Base-by-base conservation (phyloP, 2,329 filamentous ascomycete species). In the Gliomastix tumulicola region DNA sequence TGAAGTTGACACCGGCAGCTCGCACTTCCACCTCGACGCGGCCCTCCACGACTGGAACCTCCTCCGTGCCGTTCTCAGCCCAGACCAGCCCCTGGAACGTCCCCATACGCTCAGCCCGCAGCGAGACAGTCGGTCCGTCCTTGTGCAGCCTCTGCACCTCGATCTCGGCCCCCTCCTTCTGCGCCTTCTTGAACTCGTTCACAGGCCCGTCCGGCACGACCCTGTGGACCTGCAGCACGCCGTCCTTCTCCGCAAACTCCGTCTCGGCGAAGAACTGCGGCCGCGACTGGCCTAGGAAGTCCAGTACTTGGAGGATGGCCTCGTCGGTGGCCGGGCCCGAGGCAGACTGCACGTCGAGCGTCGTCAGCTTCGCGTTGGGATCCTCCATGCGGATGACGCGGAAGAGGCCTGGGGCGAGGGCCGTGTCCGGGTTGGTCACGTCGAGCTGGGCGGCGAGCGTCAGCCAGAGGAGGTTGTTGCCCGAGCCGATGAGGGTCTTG, bases 1-100 rank as follows among this genome's bases (percentile, higher is more conserved):
- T 44, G 35, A 49, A 52, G 35, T 53, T 48, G 21, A 55, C 36
- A 13, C 50, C 41, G 12, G 46, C 44, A 8, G 49, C 54, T 15
- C 43, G 39, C 34, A 51, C 41, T 30, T 53, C 44, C 30, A 59
- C 36, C 17, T 27, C 23, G 23, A 27, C 15, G 15, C 11, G 23
- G 15, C 23, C 23, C 11, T 11, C 23, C 11, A 11, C 23, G 15
- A 27, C 23, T 27, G 15, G 23, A 3, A 27, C 23, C 15, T 27
- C 23, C 11, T n/a, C 23, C 15, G 23, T 27, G 11, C 15, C 23
- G 11, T 11, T n/a, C 23, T 27, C 23, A n/a, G 11, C 11, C 23
- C 4, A 27, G 11, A 27, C 23, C 15, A 27, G 23, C 11, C 23
- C 15, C 23, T 27, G 23, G 15, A 27, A n/a, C 11, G 23, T 27